Conservation (phyloP, 192 early-diverging fungal genomes). For the Entrophospora sp. region DNA sequence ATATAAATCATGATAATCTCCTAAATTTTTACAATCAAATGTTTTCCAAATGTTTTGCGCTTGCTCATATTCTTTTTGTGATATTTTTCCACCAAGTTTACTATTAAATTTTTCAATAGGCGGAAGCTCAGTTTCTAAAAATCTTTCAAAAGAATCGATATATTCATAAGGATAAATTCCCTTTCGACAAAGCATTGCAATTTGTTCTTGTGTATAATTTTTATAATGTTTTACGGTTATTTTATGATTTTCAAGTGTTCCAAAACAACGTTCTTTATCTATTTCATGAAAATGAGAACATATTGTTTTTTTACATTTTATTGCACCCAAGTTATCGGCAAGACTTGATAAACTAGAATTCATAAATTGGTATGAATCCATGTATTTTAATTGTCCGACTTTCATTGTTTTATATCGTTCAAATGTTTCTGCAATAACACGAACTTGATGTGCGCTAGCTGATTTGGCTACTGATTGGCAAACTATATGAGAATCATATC, state of each 20-base stretch:
- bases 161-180: background rate
- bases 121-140: background rate
- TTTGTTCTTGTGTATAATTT: background rate
- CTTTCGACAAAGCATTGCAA: background rate
- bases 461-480: too few species aligned
- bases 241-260: too few species aligned
- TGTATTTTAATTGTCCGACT: background rate
- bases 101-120: background rate
- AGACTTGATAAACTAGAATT: background rate
- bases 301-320: too few species aligned
- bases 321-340: background rate
- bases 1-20: conserved; percentile 9
- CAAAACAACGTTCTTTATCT: too few species aligned
- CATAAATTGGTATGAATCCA: background rate
- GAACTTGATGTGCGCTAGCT: too few species aligned
- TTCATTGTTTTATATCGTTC: too few species aligned
- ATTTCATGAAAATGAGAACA: too few species aligned
- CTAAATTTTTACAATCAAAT: background rate
- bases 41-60: background rate
- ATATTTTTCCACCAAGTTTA: background rate
- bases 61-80: background rate
- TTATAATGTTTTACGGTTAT: background rate
- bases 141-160: background rate
- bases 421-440: too few species aligned
- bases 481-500: too few species aligned